Conservation (phyloP, 805 yeast genomes). For the Starmerella geochares region DNA sequence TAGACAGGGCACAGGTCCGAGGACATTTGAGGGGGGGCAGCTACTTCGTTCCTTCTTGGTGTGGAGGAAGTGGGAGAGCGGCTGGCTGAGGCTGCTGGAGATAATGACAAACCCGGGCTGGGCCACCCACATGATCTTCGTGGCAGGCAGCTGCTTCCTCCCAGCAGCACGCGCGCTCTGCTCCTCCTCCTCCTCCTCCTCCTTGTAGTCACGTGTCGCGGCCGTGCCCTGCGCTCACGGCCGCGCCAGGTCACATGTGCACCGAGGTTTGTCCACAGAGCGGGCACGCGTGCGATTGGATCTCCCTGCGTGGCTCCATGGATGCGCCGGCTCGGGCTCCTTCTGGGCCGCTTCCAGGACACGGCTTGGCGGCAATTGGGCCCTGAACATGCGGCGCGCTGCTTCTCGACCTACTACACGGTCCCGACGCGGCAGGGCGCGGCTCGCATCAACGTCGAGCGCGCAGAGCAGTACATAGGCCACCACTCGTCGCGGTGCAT, state of each 20-base stretch:
- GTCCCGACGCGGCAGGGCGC: slow-evolving; percentile 18
- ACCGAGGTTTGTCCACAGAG: not conserved
- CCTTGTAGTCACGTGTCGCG: too few relatives aligned
- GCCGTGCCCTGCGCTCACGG: too few relatives aligned
- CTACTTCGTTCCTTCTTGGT: not conserved
- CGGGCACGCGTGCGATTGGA: not conserved
- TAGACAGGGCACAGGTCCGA: slow-evolving; percentile 29
- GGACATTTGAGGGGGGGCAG: slow-evolving; percentile 12
- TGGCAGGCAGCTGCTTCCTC: too few relatives aligned
- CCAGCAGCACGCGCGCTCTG: too few relatives aligned
- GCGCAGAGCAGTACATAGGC: slow-evolving; percentile 68
- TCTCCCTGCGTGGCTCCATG: slow-evolving; percentile 1
- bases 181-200: too few relatives aligned
- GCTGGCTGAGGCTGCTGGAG: slow-evolving; percentile 6
- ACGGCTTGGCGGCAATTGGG: not conserved
- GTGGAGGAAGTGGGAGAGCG: slow-evolving; percentile 3
- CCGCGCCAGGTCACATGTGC: not conserved
- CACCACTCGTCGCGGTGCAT: slow-evolving; percentile 68
- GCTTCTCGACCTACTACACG: slow-evolving; percentile 19
- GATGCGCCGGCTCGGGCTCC: slow-evolving; percentile 6
- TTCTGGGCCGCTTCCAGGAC: not conserved
- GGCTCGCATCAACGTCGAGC: slow-evolving; percentile 46
- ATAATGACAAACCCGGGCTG: slow-evolving; percentile 10
- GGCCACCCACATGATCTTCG: not conserved
- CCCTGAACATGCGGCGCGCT: not conserved